Conservation (phyloP, 2,329 filamentous ascomycete genomes). For the Xylaria hypoxylon region DNA sequence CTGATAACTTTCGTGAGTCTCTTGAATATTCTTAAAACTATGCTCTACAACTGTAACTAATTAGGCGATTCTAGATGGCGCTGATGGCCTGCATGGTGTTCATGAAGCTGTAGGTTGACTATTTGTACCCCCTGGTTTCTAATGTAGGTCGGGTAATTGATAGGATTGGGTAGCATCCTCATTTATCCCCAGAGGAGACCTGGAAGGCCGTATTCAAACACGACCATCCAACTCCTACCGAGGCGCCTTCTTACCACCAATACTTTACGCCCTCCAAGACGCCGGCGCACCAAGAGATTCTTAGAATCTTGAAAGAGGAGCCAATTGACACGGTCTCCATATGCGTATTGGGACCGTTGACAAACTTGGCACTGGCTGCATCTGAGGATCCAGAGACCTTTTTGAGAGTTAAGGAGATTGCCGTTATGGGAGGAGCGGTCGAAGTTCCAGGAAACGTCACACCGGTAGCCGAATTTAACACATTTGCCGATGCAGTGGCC, state of each 20-base stretch:
- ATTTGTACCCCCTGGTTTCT: slow-evolving; percentile 1
- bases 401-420: slow-evolving; percentile 86
- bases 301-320: slow-evolving; percentile 85
- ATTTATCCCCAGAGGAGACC: slow-evolving; percentile 78
- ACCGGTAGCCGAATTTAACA: slow-evolving; percentile 94
- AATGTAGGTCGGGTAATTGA: slow-evolving; percentile 10
- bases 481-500: slow-evolving; percentile 85
- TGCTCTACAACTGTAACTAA: slow-evolving; percentile 27
- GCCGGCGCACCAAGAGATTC: slow-evolving; percentile 85
- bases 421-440: slow-evolving; percentile 94
- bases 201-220: slow-evolving; percentile 77
- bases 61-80: slow-evolving; percentile 67
- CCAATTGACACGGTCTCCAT: slow-evolving; percentile 89
- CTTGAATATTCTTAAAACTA: background rate
- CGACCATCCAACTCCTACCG: slow-evolving; percentile 46
- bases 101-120: slow-evolving; percentile 64
- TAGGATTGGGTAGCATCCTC: slow-evolving; percentile 67
- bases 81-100: slow-evolving; percentile 81
- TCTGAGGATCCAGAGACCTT: slow-evolving; percentile 91
- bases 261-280: slow-evolving; percentile 81
- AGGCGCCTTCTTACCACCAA: slow-evolving; percentile 61
- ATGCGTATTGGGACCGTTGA: slow-evolving; percentile 88
- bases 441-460: slow-evolving; percentile 83
- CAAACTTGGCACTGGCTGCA: slow-evolving; percentile 91
- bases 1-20: slow-evolving; percentile 85